Conservation (phyloP, 768 basidiomycete species). For the Auricularia heimuer region DNA sequence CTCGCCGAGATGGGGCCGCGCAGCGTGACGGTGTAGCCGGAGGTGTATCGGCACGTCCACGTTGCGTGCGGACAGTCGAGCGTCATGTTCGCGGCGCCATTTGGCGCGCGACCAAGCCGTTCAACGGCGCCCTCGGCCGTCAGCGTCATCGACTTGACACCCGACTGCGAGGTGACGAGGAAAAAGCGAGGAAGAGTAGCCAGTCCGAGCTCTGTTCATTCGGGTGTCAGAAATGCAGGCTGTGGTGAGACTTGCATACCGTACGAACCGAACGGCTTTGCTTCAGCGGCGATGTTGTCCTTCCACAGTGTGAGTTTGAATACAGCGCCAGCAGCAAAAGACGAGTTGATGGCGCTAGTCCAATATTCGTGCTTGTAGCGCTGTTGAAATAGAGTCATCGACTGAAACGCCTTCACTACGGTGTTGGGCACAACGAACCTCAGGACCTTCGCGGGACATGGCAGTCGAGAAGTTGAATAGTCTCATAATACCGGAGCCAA, state of each 20-base stretch:
- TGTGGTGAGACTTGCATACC: neutral
- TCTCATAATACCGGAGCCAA: constrained; percentile 53
- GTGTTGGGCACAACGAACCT: constrained; percentile 24
- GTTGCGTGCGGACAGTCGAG: constrained; percentile 64
- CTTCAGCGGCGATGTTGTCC: constrained; percentile 67
- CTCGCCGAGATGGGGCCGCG: constrained; percentile 66
- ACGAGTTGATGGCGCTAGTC: constrained; percentile 53
- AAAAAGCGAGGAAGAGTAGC: constrained; percentile 78
- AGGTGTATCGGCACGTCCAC: constrained; percentile 76
- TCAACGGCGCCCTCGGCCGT: constrained; percentile 71
- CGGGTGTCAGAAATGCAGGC: neutral
- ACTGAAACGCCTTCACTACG: neutral
- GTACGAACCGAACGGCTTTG: constrained; percentile 71
- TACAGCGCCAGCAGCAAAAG: constrained; percentile 58
- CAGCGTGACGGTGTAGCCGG: constrained; percentile 69
- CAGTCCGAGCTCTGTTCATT: constrained; percentile 57
- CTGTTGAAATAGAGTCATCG: constrained; percentile 7
- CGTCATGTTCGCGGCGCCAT: constrained; percentile 18
- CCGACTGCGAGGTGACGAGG: constrained; percentile 74
- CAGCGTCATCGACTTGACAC: constrained; percentile 76
- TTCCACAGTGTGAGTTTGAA: constrained; percentile 85
- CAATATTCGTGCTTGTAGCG: constrained; percentile 37
- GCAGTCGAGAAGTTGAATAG: constrained; percentile 63
- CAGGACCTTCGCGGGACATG: constrained; percentile 43
- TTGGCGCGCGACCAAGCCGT: constrained; percentile 32